Percentiles rank a stretch among this genome's conserved stretches.
Conservation (phyloP, 805 yeast species). For the Sungouiella blattae region DNA sequence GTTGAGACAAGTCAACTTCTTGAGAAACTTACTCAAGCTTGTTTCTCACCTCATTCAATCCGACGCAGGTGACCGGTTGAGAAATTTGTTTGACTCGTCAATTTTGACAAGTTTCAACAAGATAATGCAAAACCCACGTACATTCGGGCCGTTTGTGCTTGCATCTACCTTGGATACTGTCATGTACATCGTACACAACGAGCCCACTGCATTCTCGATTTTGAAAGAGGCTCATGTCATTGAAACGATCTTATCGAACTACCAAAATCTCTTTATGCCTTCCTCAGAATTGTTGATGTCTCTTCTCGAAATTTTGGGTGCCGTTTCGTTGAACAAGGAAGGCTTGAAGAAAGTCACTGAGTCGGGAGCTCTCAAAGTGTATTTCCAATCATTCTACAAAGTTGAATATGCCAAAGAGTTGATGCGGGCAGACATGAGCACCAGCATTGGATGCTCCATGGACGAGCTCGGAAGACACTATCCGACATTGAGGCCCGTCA, state of each 20-base stretch:
- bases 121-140: constrained; percentile 50
- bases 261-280: constrained; percentile 53
- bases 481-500: constrained; percentile 61
- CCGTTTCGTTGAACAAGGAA: constrained; percentile 70
- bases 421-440: constrained; percentile 45
- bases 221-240: constrained; percentile 75
- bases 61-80: constrained; percentile 80
- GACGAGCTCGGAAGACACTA: constrained; percentile 85
- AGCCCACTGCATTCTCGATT: constrained; percentile 83
- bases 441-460: constrained; percentile 60
- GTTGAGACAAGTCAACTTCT: constrained; percentile 53
- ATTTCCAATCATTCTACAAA: constrained; percentile 49
- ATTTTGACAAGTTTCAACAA: constrained; percentile 58
- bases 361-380: constrained; percentile 34
- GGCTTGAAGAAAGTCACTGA: constrained; percentile 60
- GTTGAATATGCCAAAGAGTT: constrained; percentile 51
- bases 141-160: constrained; percentile 67
- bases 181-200: constrained; percentile 74
- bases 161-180: constrained; percentile 61
- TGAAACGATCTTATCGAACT: constrained; percentile 57
- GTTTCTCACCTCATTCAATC: constrained; percentile 60
- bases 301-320: constrained; percentile 70
- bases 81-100: constrained; percentile 83
- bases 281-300: constrained; percentile 56
- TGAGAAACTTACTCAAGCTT: constrained; percentile 54